These are phyloP conservation scores for Nitzschia sp. DNA, from an alignment of 108 stramenopile genomes.

Conservation along the genomic window DNA sequence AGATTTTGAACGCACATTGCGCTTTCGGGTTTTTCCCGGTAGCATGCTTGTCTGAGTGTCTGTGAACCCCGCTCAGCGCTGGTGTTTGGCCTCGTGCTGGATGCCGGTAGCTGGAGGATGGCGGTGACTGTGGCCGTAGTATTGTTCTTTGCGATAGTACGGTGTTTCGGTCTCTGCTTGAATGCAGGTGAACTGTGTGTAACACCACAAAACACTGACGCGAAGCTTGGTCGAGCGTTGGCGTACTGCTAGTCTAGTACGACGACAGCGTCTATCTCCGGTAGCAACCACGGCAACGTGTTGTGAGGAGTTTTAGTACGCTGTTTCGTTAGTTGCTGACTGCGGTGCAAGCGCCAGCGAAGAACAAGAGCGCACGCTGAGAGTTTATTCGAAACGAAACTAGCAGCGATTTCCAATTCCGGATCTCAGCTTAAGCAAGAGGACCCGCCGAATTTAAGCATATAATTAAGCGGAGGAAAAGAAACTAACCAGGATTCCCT, in stretches of 20 bases:
- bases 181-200: too few relatives aligned
- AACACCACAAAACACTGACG: too few relatives aligned
- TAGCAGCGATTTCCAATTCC: slow-evolving; percentile 19
- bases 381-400: neutral
- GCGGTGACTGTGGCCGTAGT: slow-evolving; percentile 13
- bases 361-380: neutral
- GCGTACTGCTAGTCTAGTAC: too few relatives aligned
- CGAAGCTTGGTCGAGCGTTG: neutral
- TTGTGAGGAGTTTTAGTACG: slow-evolving; percentile 1
- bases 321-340: neutral
- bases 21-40: slow-evolving; percentile 82
- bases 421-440: slow-evolving; percentile 85
- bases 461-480: slow-evolving; percentile 98
- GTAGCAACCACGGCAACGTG: slow-evolving; percentile 10
- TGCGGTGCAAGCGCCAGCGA: too few relatives aligned
- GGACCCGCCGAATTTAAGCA: slow-evolving; percentile 97
- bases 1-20: slow-evolving; percentile 97
- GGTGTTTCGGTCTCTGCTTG: neutral
- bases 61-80: slow-evolving; percentile 74
- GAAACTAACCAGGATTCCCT: slow-evolving; percentile 96
- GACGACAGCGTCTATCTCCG: slow-evolving; percentile 7
- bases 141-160: neutral
- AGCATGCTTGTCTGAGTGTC: slow-evolving; percentile 93
- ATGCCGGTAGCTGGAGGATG: slow-evolving; percentile 47
- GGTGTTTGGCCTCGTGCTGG: slow-evolving; percentile 6